Percentiles rank a stretch among this genome's conserved stretches.
These are phyloP conservation scores for Xerocomus brunneocitrinus DNA, from an alignment of 768 basidiomycete species.

Conservation along the genomic window DNA sequence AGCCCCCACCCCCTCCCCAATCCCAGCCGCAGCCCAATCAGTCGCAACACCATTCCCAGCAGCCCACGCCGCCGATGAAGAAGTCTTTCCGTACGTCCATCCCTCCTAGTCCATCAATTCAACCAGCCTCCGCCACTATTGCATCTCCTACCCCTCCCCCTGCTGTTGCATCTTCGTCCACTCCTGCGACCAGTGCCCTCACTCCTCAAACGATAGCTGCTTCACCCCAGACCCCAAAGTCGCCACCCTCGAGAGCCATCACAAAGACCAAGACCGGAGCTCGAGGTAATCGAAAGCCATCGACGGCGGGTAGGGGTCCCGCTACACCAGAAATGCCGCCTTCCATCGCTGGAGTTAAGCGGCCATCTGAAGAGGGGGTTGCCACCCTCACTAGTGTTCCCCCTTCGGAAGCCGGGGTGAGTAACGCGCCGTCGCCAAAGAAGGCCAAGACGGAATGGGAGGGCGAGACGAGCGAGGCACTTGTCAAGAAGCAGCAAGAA, in stretches of 20 bases:
- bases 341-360: slow-evolving; percentile 31
- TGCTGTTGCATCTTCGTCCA: slow-evolving; percentile 39
- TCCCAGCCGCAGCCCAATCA: slow-evolving; percentile 9
- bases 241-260: slow-evolving; percentile 55
- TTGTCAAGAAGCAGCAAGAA: slow-evolving; percentile 38
- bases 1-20: not conserved
- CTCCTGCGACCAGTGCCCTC: slow-evolving; percentile 44
- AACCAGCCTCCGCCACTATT: slow-evolving; percentile 8
- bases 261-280: slow-evolving; percentile 41
- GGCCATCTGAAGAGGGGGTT: slow-evolving; percentile 33
- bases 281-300: slow-evolving; percentile 27
- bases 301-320: slow-evolving; percentile 29
- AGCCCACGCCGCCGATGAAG: slow-evolving; percentile 12
- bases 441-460: slow-evolving; percentile 71
- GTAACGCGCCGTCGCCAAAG: slow-evolving; percentile 66
- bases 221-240: slow-evolving; percentile 67
- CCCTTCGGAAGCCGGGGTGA: slow-evolving; percentile 27
- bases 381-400: slow-evolving; percentile 27
- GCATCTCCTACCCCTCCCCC: slow-evolving; percentile 44
- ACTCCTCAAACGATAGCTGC: slow-evolving; percentile 40
- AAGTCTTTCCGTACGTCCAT: slow-evolving; percentile 14
- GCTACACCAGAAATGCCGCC: slow-evolving; percentile 35
- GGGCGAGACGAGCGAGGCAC: slow-evolving; percentile 48
- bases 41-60: slow-evolving; percentile 7
- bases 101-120: slow-evolving; percentile 23